phyloP scores from a whole-genome alignment of 371 early-diverging fungal genomes.

The Phascolomyces articulosus region DNA sequence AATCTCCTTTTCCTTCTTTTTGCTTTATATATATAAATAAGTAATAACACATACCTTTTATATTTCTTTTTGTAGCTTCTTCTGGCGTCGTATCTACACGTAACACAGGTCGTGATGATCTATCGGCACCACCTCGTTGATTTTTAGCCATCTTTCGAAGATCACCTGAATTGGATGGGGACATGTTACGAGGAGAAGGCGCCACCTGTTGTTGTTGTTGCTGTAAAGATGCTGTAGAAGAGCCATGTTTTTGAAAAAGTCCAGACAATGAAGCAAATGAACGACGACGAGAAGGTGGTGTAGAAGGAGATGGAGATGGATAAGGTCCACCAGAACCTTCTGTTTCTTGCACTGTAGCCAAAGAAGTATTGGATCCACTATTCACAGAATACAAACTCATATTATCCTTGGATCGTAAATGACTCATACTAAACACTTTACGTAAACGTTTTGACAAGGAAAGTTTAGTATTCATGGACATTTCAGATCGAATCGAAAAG shows the following conservation, averaged over 20 bases:
- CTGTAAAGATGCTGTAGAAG: too few species aligned
- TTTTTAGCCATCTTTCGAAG: constrained; percentile 17
- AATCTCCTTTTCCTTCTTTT: too few species aligned
- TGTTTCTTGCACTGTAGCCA: constrained; percentile 16
- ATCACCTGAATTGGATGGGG: constrained; percentile 18
- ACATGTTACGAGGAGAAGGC: neutral
- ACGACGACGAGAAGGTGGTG: constrained; percentile 39
- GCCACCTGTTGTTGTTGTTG: constrained; percentile 13
- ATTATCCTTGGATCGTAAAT: constrained; percentile 22
- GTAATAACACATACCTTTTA: constrained; percentile 39
- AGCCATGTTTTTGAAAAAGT: constrained; percentile 33
- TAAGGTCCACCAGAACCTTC: constrained; percentile 14
- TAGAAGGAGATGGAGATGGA: constrained; percentile 7
- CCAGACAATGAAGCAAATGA: constrained; percentile 45
- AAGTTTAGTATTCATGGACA: constrained; percentile 35
- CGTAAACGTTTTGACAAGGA: constrained; percentile 51
- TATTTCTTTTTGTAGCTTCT: constrained; percentile 21
- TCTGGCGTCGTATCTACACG: constrained; percentile 32
- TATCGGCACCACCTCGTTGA: constrained; percentile 14
- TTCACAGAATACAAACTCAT: constrained; percentile 9
- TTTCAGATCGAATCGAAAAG: constrained; percentile 30
- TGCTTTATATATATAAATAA: too few species aligned
- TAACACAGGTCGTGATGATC: constrained; percentile 24
- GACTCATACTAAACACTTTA: constrained; percentile 55
- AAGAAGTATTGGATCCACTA: constrained; percentile 11